Conservation (phyloP, 2,329 filamentous ascomycete genomes). For the Xylaria polymorpha region DNA sequence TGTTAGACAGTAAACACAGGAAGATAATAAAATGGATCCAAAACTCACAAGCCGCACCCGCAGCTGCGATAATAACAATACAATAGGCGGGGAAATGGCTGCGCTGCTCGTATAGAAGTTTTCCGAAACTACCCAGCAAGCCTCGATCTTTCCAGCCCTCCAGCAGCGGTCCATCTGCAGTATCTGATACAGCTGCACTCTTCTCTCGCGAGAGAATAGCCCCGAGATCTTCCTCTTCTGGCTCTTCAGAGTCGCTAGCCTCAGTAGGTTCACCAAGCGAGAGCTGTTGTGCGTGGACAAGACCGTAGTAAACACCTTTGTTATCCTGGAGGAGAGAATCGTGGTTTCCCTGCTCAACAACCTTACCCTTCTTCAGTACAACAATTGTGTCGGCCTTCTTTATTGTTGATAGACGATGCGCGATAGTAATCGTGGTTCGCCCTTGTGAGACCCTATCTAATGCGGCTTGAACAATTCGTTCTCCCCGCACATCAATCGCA, state of each 20-base stretch:
- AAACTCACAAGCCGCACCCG: constrained; percentile 52
- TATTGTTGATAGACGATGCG: constrained; percentile 79
- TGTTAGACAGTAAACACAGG: constrained; percentile 21
- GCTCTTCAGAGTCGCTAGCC: constrained; percentile 50
- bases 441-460: constrained; percentile 70
- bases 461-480: constrained; percentile 72
- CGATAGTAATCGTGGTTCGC: constrained; percentile 78
- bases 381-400: constrained; percentile 82
- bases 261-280: constrained; percentile 62
- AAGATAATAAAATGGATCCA: background rate
- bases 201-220: constrained; percentile 58
- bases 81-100: constrained; percentile 62
- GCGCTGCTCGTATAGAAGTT: constrained; percentile 67
- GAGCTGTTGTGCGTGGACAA: constrained; percentile 73
- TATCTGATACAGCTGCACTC: constrained; percentile 57
- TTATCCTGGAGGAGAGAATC: constrained; percentile 72
- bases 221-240: constrained; percentile 56
- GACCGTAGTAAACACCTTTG: constrained; percentile 72
- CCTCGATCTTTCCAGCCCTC: constrained; percentile 53
- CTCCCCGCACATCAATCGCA: constrained; percentile 67
- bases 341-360: constrained; percentile 81
- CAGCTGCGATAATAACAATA: constrained; percentile 61
- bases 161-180: constrained; percentile 38
- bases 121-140: constrained; percentile 65
- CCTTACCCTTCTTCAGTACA: constrained; percentile 76